These are phyloP conservation scores for Sugiyamaella neomexicana DNA, from an alignment of 1,139 yeast genomes.

Conservation along the genomic window DNA sequence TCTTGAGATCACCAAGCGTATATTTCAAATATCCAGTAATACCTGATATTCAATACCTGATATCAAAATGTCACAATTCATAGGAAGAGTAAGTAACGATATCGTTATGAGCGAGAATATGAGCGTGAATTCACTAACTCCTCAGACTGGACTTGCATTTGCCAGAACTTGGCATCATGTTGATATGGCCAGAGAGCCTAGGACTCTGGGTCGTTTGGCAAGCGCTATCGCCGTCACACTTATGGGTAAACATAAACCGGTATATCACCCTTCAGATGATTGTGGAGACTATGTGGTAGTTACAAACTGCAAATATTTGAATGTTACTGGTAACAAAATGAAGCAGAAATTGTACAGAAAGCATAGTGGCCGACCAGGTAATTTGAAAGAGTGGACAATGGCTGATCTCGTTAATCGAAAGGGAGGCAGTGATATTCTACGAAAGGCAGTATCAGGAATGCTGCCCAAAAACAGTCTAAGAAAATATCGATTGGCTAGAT, in stretches of 20 bases:
- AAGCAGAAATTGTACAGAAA: conserved; percentile 85
- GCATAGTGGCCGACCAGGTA: conserved; percentile 90
- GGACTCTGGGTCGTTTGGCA: conserved; percentile 93
- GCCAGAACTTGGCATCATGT: conserved; percentile 96
- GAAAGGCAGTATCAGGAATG: conserved; percentile 92
- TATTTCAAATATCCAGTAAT: no score
- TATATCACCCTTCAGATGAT: conserved; percentile 71
- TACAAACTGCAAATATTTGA: conserved; percentile 81
- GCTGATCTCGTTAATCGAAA: conserved; percentile 70
- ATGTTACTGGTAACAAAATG: conserved; percentile 80
- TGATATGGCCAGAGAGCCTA: conserved; percentile 77
- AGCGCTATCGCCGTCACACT: conserved; percentile 81
- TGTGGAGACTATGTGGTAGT: conserved; percentile 97
- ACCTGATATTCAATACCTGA: no score
- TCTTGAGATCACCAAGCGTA: not conserved
- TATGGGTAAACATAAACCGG: conserved; percentile 96
- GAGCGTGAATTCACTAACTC: no score
- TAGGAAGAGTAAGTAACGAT: conserved; percentile 35
- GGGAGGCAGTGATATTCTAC: conserved; percentile 81
- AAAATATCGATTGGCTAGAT: conserved; percentile 73
- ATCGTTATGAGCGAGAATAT: no score
- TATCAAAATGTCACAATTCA: conserved; percentile 36
- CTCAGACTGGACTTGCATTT: conserved; percentile 64
- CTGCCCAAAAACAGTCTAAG: conserved; percentile 87
- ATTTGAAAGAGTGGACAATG: conserved; percentile 81